Evolutionary conservation across 306 rosid species (phyloP), one percentile per base, ranked within the genome.

Genomic region (Corylus americana): DNA sequence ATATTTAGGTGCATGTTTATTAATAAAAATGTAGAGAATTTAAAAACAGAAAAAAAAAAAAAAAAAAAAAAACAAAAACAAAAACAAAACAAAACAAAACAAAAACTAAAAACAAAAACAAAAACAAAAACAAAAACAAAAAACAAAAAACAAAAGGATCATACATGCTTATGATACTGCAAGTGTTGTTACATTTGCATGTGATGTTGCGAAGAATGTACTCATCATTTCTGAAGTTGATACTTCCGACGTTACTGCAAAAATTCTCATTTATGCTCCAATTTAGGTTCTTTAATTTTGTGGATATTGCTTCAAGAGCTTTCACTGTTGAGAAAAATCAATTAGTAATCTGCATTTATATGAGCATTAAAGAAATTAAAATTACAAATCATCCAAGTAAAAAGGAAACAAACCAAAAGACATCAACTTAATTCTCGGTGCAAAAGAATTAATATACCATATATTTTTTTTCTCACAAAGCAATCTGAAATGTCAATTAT

Each of bases 121-220:
- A 8, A 55, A 29, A 11, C 25, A 22, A 8, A 55, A 29, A 11
- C 7, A 29, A 31, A 31, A 31, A 31, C 2, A 31, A 31, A 31
- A 31, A 31, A 31, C 2, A 1, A 31, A 50, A 20, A 42, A 7
- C 45, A 37, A 5, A 50, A 77, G 35, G 51, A 0, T 20, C 84
- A 5, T 85, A 90, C 97, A 90, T 89, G 68, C 2, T 50, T 12
- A 86, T 91, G 58, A 92, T 85, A 37, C 83, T 88, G 86, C 97
- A 92, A 83, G 79, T 39, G 55, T 49, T 11, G 59, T 16, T 4
- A 78, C 96, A 93, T 64, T 84, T 8, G 73, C 97, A 93, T 0
- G 82, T 88, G 57, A 91, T 86, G 75, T 82, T 88, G 70, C 87
- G 85, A 0, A 47, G 7, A 0, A 50, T n/a, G 1, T 31, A 0